Conservation (phyloP, 306 rosid species). For the Quillaja saponaria region DNA sequence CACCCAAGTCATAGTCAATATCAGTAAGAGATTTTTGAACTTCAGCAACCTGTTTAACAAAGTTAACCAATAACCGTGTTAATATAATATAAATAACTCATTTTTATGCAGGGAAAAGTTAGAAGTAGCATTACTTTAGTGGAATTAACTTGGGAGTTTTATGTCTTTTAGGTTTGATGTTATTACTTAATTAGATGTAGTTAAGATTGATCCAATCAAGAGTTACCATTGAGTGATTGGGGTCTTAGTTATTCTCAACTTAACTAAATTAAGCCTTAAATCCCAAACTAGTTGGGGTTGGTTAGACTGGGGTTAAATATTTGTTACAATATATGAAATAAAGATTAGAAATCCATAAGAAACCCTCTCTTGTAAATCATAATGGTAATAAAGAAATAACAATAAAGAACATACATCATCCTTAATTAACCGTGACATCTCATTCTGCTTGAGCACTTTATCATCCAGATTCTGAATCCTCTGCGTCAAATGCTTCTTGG, state of each 20-base stretch:
- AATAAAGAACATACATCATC: conserved; percentile 59
- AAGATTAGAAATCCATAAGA: background rate
- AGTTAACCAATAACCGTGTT: conserved; percentile 23
- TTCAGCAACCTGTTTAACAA: conserved; percentile 66
- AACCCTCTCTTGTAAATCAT: background rate
- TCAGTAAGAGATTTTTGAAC: conserved; percentile 58
- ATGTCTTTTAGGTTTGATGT: too few species aligned
- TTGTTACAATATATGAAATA: background rate
- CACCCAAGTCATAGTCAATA: conserved; percentile 57
- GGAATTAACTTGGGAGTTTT: too few species aligned
- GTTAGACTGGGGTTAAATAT: too few species aligned
- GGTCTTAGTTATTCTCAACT: too few species aligned
- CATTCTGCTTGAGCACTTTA: conserved; percentile 80
- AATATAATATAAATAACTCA: background rate
- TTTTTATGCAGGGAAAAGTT: too few species aligned
- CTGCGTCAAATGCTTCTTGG: conserved; percentile 94
- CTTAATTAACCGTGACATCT: conserved; percentile 61
- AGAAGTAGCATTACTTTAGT: too few species aligned
- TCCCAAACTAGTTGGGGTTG: too few species aligned
- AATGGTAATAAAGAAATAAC: background rate
- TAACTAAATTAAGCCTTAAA: too few species aligned
- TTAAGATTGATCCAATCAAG: background rate
- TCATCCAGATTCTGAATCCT: conserved; percentile 86
- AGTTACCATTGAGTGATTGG: background rate
- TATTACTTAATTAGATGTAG: too few species aligned